Percentiles rank a stretch among this genome's conserved stretches.
phyloP scores from a whole-genome alignment of 2,329 filamentous ascomycete genomes.

The Colletotrichum phormii region DNA sequence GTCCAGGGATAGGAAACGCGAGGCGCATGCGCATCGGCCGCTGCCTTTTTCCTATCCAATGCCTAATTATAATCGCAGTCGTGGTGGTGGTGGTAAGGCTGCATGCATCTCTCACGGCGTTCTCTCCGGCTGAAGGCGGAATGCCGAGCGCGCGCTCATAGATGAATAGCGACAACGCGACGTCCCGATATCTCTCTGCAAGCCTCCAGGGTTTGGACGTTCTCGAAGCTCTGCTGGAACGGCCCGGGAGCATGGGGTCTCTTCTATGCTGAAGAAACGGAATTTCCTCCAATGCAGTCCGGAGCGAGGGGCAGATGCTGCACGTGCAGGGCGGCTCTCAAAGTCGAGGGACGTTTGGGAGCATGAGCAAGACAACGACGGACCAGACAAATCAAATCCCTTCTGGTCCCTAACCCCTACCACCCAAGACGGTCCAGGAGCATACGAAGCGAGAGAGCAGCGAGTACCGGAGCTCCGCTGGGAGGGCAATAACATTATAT shows the following conservation, averaged over 20 bases:
- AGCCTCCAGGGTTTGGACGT: neutral
- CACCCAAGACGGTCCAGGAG: neutral
- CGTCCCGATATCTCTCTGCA: neutral
- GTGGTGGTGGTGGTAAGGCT: neutral
- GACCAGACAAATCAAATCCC: neutral
- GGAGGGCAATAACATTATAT: constrained; percentile 21
- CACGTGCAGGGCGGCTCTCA: constrained; percentile 24
- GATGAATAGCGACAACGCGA: constrained; percentile 7
- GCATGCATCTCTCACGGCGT: constrained; percentile 14
- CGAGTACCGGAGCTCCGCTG: constrained; percentile 34
- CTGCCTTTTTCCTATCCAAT: neutral
- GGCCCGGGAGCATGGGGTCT: constrained; percentile 25
- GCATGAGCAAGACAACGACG: neutral
- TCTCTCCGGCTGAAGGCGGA: constrained; percentile 9
- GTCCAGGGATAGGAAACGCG: constrained; percentile 23
- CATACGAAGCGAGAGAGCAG: constrained; percentile 22
- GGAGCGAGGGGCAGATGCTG: constrained; percentile 26
- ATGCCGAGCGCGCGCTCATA: constrained; percentile 17
- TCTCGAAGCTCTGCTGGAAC: constrained; percentile 26
- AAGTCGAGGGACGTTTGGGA: neutral
- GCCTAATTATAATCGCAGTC: neutral
- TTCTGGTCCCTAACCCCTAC: neutral
- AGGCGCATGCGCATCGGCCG: constrained; percentile 29
- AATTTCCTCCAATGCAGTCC: constrained; percentile 28
- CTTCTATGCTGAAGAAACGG: constrained; percentile 24